Evolutionary conservation across 352 stramenopile genomes (phyloP), one percentile per base, ranked within the genome.

Genomic region (Globisporangium cylindrosporum): DNA sequence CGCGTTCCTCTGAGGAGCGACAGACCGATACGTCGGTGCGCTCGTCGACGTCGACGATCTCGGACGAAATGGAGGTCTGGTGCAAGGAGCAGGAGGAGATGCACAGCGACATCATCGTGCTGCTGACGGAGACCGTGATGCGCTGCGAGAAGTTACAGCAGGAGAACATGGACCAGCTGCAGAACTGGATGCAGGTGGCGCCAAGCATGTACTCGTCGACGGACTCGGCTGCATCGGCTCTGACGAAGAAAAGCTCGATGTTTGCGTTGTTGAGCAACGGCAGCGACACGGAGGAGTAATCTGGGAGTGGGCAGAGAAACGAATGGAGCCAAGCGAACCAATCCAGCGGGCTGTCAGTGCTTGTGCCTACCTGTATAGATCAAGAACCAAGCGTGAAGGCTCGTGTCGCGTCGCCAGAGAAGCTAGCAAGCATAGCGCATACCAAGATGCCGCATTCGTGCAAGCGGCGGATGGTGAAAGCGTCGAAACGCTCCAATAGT

Each of bases 81-180:
- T 90, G 83, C 66, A 84, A 82, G 53, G 83, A 92, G 60, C 87
- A 95, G 67, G 87, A 95, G 64, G 87, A 93, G 63, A 92, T 95
- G 87, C 87, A 95, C 73, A 91, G 80, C 64, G 83, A 83, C 29
- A 82, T 93, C 54, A 84, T 95, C 57, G 74, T 93, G 67, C 72
- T 95, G 59, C 66, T 95, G 6, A 95, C 87, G 4, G 87, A 95
- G 72, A 95, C 87, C 4, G 78, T 93, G 54, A 76, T 92, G 76
- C 80, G 84, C 32, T 95, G 87, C 66, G 87, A 95, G 71, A 82
- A 80, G 41, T 69, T 95, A 8, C 84, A 95, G 71, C 85, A 93
- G 72, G 83, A 95, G 66, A 89, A 91, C 54, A 62, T 93, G 43
- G 87, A 95, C 66, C 84, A 95, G 67, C 77, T 95, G n/a, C 82